Base-by-base conservation (phyloP, 169 alveolate species). In the Perkinsus olseni region DNA sequence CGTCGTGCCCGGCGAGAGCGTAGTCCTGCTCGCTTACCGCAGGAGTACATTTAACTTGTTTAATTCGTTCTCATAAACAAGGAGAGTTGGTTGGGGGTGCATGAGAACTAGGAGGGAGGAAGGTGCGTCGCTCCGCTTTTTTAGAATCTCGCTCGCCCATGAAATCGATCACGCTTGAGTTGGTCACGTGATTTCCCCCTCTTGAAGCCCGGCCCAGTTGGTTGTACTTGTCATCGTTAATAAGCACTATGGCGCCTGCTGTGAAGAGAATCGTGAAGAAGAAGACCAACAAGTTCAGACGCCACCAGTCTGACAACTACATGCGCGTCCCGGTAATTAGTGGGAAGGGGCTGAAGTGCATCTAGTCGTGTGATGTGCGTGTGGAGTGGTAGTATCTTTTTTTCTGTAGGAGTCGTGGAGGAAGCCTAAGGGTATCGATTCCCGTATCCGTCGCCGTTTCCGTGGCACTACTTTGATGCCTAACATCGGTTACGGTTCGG, bases 391-490 rank as follows among this genome's bases (percentile, higher is more conserved):
- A 24, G 24, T 17, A 36, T 93, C 38, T 28, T n/a, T 38, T 20
- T 74, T 36, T 40, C 74, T 92, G 94, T 93, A 96, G 98, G 95
- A 96, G 38, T 96, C 97, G 93, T 98, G 99, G 99, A 97, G 99
- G 96, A 98, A 98, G 96, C 99, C 99, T 92, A 97, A 97, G 96
- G 99, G 99, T 96, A 98, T 98, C 91, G 99, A 98, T 95, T 97
- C 98, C 91, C 98, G 99, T 92, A 99, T 97, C 74, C 98, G 99
- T 94, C 97, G 99, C 92, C 97, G 98, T 94, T 98, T 98, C 97
- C 97, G 97, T 96, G 99, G 99, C 93, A 97, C 98, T 92, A 98
- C 96, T 93, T 96, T 96, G 62, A 97, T 97, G 97, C 99, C 99
- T 94, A 98, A 97, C 96, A 98, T 98, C 95, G 99, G 99, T 50